A percentile compares a stretch with the other conserved stretches of the same genome.
These are phyloP conservation scores for Vigna hirtella DNA, from an alignment of 306 rosid species.

Conservation along the genomic window DNA sequence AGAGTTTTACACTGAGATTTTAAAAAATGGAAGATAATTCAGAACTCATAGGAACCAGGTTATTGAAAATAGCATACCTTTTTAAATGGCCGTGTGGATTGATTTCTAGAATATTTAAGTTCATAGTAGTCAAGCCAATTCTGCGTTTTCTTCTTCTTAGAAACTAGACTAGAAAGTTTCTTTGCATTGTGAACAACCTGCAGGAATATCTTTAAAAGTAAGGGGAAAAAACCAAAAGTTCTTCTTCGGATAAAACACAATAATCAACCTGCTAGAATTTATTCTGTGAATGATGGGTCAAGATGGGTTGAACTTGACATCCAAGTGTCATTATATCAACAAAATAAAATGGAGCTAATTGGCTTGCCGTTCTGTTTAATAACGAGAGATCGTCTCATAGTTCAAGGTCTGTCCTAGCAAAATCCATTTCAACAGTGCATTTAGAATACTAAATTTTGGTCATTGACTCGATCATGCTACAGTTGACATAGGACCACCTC, in stretches of 20 bases:
- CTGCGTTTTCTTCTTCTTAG: conserved; percentile 75
- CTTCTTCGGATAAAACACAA: conserved; percentile 22
- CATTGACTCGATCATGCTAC: not conserved
- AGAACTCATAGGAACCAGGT: conserved; percentile 30
- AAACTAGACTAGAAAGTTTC: conserved; percentile 74
- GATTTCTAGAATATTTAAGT: conserved; percentile 78
- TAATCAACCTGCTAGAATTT: conserved; percentile 7
- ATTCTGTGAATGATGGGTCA: not conserved
- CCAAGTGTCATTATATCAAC: no score
- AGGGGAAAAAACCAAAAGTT: conserved; percentile 15
- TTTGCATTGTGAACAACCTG: conserved; percentile 92
- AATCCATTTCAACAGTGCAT: not conserved
- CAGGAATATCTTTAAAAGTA: conserved; percentile 33
- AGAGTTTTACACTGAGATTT: conserved; percentile 11
- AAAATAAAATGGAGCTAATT: not conserved
- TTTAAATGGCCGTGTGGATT: conserved; percentile 61
- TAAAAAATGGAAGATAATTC: conserved; percentile 17
- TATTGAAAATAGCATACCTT: conserved; percentile 64
- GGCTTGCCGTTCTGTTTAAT: not conserved
- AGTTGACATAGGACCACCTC: not conserved
- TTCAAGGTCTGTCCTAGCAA: not conserved
- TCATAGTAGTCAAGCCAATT: conserved; percentile 96
- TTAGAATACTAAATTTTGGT: conserved; percentile 5
- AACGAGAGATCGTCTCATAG: conserved; percentile 12
- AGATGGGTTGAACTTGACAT: not conserved